These are phyloP conservation scores for Aspergillus nidulans DNA, from an alignment of 495 filamentous ascomycete species.

Conservation along the genomic window DNA sequence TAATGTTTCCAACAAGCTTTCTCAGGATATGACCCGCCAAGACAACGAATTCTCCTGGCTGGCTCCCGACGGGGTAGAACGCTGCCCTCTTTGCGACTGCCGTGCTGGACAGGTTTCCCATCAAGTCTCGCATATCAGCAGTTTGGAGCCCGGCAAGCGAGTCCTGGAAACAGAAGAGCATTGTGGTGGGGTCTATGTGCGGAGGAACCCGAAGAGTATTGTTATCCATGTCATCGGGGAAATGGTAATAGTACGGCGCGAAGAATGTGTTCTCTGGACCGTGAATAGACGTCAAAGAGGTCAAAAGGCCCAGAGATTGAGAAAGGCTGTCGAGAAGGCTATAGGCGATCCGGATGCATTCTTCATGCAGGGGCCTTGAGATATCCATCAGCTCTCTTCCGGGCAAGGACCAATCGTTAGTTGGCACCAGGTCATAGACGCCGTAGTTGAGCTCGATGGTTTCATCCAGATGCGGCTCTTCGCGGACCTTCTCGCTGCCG, in stretches of 20 bases:
- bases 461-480: not conserved
- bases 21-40: not conserved
- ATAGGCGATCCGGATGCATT: not conserved
- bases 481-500: not conserved
- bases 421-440: not conserved
- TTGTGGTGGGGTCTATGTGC: not conserved
- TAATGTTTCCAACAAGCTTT: not conserved
- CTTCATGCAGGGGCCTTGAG: not conserved
- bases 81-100: not conserved
- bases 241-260: not conserved
- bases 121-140: not conserved
- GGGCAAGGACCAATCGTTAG: not conserved
- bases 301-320: not conserved
- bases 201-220: not conserved
- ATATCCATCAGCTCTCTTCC: not conserved
- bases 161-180: slow-evolving; percentile 4
- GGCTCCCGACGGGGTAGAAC: not conserved
- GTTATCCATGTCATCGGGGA: not conserved
- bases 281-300: not conserved
- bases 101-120: not conserved
- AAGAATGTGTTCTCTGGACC: not conserved
- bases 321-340: not conserved
- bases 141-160: not conserved
- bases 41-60: slow-evolving; percentile 1
- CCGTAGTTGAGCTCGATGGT: not conserved